These are phyloP conservation scores for Posidonia oceanica DNA, from an alignment of 116 monocot species.

Conservation along the genomic window DNA sequence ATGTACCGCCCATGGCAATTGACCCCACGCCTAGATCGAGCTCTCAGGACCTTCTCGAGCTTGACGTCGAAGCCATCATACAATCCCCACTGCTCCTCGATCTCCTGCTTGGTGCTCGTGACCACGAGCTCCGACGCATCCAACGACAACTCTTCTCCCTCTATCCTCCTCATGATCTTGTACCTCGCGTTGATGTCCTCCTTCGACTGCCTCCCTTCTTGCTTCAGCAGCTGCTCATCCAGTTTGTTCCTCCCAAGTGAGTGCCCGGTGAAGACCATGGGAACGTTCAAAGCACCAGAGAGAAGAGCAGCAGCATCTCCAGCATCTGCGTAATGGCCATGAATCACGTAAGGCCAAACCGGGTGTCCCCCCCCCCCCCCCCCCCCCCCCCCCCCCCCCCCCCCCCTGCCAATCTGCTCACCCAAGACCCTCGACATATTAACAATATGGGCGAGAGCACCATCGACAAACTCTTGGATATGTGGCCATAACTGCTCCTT, in stretches of 20 bases:
- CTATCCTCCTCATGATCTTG: slow-evolving; percentile 85
- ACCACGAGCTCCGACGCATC: slow-evolving; percentile 85
- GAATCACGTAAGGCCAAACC: slow-evolving; percentile 87
- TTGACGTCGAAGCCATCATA: slow-evolving; percentile 95
- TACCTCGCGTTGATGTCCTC: slow-evolving; percentile 87
- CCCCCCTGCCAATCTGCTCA: slow-evolving; percentile 81
- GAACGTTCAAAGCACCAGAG: slow-evolving; percentile 83
- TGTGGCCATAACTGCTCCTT: slow-evolving; percentile 87
- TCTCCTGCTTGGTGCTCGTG: slow-evolving; percentile 87
- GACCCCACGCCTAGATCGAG: slow-evolving; percentile 43
- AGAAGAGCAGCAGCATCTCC: slow-evolving; percentile 79
- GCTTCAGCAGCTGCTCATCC: slow-evolving; percentile 82
- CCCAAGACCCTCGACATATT: slow-evolving; percentile 85
- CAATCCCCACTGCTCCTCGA: slow-evolving; percentile 95
- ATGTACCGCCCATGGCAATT: slow-evolving; percentile 78
- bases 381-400: too few relatives aligned
- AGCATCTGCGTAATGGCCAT: slow-evolving; percentile 92
- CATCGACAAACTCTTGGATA: slow-evolving; percentile 84
- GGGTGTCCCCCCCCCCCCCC: slow-evolving; percentile 69
- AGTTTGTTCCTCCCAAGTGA: slow-evolving; percentile 86
- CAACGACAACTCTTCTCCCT: slow-evolving; percentile 77
- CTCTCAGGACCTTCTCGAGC: slow-evolving; percentile 77
- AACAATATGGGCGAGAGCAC: slow-evolving; percentile 66
- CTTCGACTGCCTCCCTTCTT: slow-evolving; percentile 70
- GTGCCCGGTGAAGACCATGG: slow-evolving; percentile 95